These are phyloP conservation scores for Neckera pumila DNA, from an alignment of 225 moss, liverwort and hornwort species.

Conservation along the genomic window DNA sequence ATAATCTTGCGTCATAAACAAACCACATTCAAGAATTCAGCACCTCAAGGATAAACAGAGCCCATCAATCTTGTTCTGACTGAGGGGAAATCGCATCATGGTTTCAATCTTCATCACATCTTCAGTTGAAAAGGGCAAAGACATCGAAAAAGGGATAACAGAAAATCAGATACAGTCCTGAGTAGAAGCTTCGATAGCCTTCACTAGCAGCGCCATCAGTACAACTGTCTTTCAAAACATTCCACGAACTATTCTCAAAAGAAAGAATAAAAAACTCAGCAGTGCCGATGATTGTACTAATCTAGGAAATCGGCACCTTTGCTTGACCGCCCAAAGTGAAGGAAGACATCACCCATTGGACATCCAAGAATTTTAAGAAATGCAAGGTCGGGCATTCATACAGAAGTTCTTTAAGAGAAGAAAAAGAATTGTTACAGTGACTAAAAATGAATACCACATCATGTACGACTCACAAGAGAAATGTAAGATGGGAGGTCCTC, in stretches of 20 bases:
- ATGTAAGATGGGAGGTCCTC: conserved; percentile 82
- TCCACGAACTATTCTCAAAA: neutral
- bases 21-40: neutral
- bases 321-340: neutral
- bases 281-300: neutral
- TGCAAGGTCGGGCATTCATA: neutral
- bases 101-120: neutral
- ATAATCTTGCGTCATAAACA: neutral
- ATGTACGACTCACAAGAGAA: conserved; percentile 14
- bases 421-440: neutral
- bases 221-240: neutral
- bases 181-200: neutral
- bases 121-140: neutral
- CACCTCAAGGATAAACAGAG: neutral
- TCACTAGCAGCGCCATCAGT: neutral
- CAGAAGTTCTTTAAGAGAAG: neutral
- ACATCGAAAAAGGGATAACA: neutral
- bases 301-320: neutral
- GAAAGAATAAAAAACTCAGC: neutral
- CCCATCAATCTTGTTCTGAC: neutral
- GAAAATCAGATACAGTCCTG: neutral
- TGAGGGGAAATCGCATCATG: neutral
- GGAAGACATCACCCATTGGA: neutral
- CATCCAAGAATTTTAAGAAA: neutral
- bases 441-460: neutral